Percentiles rank a stretch among this genome's conserved stretches.
These are phyloP conservation scores for Acmispon strigosus DNA, from an alignment of 306 rosid genomes.

Conservation along the genomic window DNA sequence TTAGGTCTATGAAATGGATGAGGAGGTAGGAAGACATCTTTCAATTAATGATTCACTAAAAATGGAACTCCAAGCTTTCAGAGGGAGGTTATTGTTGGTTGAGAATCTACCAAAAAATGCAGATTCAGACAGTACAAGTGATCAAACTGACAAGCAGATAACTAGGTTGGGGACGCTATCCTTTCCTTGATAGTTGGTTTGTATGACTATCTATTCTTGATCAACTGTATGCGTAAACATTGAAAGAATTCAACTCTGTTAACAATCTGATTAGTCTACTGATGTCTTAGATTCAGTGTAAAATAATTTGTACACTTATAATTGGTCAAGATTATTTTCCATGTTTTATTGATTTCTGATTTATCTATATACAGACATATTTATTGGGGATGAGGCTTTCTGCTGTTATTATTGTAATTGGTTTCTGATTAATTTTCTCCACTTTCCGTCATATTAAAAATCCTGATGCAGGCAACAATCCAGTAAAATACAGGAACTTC, in stretches of 20 bases:
- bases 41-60: slow-evolving; percentile 68
- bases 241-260: neutral
- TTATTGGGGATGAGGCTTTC: neutral
- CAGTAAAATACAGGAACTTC: slow-evolving; percentile 43
- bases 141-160: slow-evolving; percentile 42
- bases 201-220: slow-evolving; percentile 8
- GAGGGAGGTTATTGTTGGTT: slow-evolving; percentile 57
- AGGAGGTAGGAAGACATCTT: slow-evolving; percentile 74
- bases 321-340: neutral
- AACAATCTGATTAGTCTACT: neutral
- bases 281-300: neutral
- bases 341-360: neutral
- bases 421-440: slow-evolving; percentile 1
- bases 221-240: neutral
- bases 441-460: neutral
- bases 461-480: slow-evolving; percentile 47
- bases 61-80: slow-evolving; percentile 62
- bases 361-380: neutral
- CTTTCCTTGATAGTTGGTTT: slow-evolving; percentile 24
- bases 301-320: neutral
- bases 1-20: slow-evolving; percentile 79
- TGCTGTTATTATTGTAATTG: neutral
- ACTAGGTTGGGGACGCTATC: slow-evolving; percentile 46
- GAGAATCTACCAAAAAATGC: slow-evolving; percentile 40
- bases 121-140: slow-evolving; percentile 36